These are phyloP conservation scores for Taiozyma sp. DNA, from an alignment of 1,139 yeast genomes.

Conservation along the genomic window DNA sequence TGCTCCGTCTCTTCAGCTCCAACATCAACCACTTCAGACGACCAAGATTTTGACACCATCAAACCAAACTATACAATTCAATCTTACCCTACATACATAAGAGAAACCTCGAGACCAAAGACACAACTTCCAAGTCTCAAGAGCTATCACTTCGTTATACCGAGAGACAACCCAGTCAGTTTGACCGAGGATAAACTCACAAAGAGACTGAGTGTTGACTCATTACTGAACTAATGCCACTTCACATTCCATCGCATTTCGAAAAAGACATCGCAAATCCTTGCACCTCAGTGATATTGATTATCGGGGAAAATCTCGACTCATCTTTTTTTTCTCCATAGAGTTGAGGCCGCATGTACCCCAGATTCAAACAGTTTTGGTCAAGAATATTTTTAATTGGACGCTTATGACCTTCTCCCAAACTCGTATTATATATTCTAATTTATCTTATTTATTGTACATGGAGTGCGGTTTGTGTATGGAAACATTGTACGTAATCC, in stretches of 20 bases:
- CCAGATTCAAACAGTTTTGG: not conserved
- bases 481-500: too few relatives aligned
- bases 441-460: not conserved
- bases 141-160: slow-evolving; percentile 8
- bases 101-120: not conserved
- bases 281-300: not conserved
- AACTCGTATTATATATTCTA: not conserved
- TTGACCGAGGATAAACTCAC: not conserved
- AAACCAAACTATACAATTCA: not conserved
- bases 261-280: not conserved
- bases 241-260: not conserved
- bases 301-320: not conserved
- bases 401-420: not conserved
- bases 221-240: slow-evolving; percentile 11
- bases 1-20: not conserved
- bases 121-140: slow-evolving; percentile 7
- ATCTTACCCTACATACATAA: not conserved
- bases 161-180: slow-evolving; percentile 3
- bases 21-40: not conserved
- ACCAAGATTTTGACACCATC: not conserved
- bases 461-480: not conserved
- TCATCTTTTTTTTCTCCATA: not conserved
- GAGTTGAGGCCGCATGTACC: not conserved
- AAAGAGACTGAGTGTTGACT: slow-evolving; percentile 16
- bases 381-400: not conserved